A percentile compares a stretch with the other conserved stretches of the same genome.
These are phyloP conservation scores for Hypoxylon rubiginosum DNA, from an alignment of 2,329 filamentous ascomycete genomes.

Conservation along the genomic window DNA sequence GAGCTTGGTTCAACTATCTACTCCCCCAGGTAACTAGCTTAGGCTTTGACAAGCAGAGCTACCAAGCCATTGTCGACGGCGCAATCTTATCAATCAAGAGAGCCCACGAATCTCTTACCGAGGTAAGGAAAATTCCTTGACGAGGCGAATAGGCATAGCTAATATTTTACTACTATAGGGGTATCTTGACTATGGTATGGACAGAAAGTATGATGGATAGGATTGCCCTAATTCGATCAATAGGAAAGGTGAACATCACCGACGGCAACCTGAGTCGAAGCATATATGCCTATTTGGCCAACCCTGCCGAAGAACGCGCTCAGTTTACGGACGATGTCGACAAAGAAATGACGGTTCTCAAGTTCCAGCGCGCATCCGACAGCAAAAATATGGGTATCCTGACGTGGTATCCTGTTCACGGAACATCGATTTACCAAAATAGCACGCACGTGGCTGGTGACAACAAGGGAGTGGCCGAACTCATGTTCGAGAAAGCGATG, in stretches of 20 bases:
- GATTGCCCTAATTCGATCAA: slow-evolving; percentile 26
- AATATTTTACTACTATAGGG: slow-evolving; percentile 45
- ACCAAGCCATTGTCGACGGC: slow-evolving; percentile 87
- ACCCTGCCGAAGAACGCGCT: slow-evolving; percentile 78
- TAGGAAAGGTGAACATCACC: slow-evolving; percentile 67
- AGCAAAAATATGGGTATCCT: slow-evolving; percentile 82
- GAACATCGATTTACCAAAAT: slow-evolving; percentile 89
- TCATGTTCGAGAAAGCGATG: slow-evolving; percentile 82
- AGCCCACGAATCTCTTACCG: slow-evolving; percentile 77
- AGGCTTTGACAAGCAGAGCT: slow-evolving; percentile 88
- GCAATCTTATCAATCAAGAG: slow-evolving; percentile 82
- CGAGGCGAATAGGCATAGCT: slow-evolving; percentile 19
- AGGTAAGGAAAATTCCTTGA: slow-evolving; percentile 48
- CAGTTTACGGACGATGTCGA: slow-evolving; percentile 75
- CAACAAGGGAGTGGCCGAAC: slow-evolving; percentile 92
- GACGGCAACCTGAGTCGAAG: slow-evolving; percentile 88
- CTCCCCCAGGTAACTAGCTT: slow-evolving; percentile 89
- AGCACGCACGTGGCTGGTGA: slow-evolving; percentile 91
- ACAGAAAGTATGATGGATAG: not conserved
- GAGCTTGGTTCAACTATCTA: slow-evolving; percentile 92
- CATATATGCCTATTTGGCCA: slow-evolving; percentile 85
- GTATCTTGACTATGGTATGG: slow-evolving; percentile 41
- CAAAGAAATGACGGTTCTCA: slow-evolving; percentile 82
- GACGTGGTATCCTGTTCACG: slow-evolving; percentile 92
- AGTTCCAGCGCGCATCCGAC: slow-evolving; percentile 78